phyloP scores from a whole-genome alignment of 73 alveolate genomes.

The Halteria grandinella region DNA sequence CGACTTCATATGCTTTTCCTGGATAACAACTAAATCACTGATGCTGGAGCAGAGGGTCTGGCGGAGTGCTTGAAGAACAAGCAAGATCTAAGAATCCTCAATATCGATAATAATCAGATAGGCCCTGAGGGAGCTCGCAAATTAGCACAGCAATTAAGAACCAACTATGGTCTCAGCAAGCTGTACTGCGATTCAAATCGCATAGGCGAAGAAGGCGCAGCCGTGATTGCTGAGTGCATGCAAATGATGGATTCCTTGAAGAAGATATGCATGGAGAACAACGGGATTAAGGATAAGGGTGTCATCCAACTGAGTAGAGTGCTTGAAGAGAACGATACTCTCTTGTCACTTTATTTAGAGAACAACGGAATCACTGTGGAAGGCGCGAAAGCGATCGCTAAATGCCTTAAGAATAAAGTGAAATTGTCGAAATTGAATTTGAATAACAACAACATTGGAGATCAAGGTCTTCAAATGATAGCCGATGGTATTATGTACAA shows the following conservation, averaged over 20 bases:
- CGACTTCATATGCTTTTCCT: slow-evolving; percentile 69
- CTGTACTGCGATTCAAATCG: slow-evolving; percentile 62
- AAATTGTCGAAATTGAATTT: slow-evolving; percentile 41
- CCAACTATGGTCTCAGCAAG: slow-evolving; percentile 56
- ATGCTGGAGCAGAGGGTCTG: slow-evolving; percentile 64
- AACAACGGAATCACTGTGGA: slow-evolving; percentile 37
- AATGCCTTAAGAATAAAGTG: slow-evolving; percentile 28
- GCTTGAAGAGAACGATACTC: slow-evolving; percentile 53
- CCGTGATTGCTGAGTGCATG: slow-evolving; percentile 58
- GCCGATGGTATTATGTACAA: slow-evolving; percentile 24
- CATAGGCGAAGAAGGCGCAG: slow-evolving; percentile 75
- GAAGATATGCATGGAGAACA: slow-evolving; percentile 67
- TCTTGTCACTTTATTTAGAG: slow-evolving; percentile 50
- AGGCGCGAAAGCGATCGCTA: slow-evolving; percentile 51
- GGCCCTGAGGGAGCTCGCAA: slow-evolving; percentile 63
- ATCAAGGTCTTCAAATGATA: slow-evolving; percentile 31
- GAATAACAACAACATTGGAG: slow-evolving; percentile 47
- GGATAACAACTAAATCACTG: slow-evolving; percentile 60
- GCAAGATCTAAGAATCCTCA: slow-evolving; percentile 62
- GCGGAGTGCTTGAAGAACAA: slow-evolving; percentile 67
- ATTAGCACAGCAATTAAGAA: slow-evolving; percentile 52
- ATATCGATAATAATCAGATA: slow-evolving; percentile 66
- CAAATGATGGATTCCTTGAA: slow-evolving; percentile 50
- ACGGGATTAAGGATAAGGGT: slow-evolving; percentile 48
- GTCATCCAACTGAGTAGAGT: slow-evolving; percentile 13